Base-by-base conservation (phyloP, 768 basidiomycete species). In the Lentinus brumalis region DNA sequence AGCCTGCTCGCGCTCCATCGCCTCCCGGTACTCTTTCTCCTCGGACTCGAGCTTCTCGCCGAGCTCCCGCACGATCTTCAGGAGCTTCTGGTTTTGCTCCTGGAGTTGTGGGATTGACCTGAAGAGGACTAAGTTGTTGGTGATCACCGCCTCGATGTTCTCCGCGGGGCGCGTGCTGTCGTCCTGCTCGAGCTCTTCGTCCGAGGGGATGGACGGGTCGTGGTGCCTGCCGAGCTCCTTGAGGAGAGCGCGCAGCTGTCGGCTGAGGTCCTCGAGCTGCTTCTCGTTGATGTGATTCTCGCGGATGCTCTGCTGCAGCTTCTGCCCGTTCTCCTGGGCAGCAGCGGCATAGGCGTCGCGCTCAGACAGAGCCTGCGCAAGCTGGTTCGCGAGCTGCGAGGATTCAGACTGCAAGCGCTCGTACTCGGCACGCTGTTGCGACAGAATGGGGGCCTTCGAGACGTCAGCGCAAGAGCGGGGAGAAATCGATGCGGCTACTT, bases 371-470 rank as follows among this genome's bases (percentile, higher is more conserved):
- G 90, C 86, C 61, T 85, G 80, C 0, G 92, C 78, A 6, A 98
- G 85, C 63, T 96, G 92, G 12, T 84, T 78, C 2, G 92, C 87
- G 26, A 98, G 86, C 53, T 93, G 87, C 31, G 86, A 77, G 4
- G 92, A 87, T 72, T 96, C 94, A 2, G 83, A 81, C 66, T 87
- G 86, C 11, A 95, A 78, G 16, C 92, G 88, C 65, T 92, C 90
- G 70, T 96, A 95, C 73, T 98, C 96, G 4, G 80, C 79, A 18
- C 92, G 88, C 75, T 98, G 96, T 73, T 96, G 91, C 15, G 89
- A 86, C 8, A 99, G 81, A 29, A 94, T 81, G 9, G 96, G 96
- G 14, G 94, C 94, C 95, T 97, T 64, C 4, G 40, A 31, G 62
- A 18, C n/a, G 50, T 2, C 53, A 54, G 52, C 7, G 21, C 21